Conservation (phyloP, 1,284 basidiomycete species). For the Boletus semigastroideus region DNA sequence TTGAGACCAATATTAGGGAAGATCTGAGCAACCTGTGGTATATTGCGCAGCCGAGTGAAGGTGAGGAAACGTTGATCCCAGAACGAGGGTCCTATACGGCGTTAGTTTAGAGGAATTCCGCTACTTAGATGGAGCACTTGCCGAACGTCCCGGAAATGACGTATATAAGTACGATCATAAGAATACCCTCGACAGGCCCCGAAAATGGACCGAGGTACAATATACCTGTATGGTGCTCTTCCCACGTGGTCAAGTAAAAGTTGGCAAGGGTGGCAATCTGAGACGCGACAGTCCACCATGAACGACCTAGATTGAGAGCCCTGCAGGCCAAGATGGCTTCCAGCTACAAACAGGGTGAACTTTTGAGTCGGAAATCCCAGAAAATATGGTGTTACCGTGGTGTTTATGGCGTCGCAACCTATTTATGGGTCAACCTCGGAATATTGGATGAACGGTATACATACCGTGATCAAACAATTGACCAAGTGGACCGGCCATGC, state of each 20-base stretch:
- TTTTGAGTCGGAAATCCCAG: neutral
- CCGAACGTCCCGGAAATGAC: constrained; percentile 76
- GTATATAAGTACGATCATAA: constrained; percentile 83
- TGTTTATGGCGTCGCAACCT: constrained; percentile 93
- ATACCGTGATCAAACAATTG: constrained; percentile 96
- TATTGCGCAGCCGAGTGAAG: constrained; percentile 54
- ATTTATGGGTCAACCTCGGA: neutral
- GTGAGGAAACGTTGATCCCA: constrained; percentile 81
- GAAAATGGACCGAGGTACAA: constrained; percentile 93
- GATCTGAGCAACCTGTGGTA: constrained; percentile 45
- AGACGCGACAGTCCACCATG: constrained; percentile 94
- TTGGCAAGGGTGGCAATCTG: constrained; percentile 87
- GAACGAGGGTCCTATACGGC: constrained; percentile 63
- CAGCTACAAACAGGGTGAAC: constrained; percentile 49
- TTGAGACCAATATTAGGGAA: constrained; percentile 78
- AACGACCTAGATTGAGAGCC: constrained; percentile 87
- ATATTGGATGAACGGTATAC: constrained; percentile 16
- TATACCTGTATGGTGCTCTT: constrained; percentile 94
- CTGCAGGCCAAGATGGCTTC: constrained; percentile 82
- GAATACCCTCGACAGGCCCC: constrained; percentile 95
- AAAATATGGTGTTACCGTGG: constrained; percentile 61
- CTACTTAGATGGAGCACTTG: constrained; percentile 30
- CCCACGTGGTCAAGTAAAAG: constrained; percentile 97
- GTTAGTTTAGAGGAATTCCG: neutral
- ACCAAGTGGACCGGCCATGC: constrained; percentile 94